A percentile compares a stretch with the other conserved stretches of the same genome.
phyloP scores from a whole-genome alignment of 768 basidiomycete genomes.

The Calocera cornea region DNA sequence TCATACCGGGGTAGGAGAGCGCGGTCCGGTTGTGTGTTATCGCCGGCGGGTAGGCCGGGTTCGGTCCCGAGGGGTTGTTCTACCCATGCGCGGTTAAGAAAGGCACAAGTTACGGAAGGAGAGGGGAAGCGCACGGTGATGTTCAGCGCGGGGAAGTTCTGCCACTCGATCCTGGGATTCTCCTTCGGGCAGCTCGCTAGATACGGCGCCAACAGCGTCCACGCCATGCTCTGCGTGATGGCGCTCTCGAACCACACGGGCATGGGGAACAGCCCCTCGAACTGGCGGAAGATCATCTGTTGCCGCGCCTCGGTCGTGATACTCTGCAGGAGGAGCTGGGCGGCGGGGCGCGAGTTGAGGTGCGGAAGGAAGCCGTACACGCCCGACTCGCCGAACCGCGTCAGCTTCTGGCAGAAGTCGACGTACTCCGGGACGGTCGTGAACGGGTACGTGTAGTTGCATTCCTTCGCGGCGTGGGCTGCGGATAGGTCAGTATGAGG shows the following conservation, averaged over 20 bases:
- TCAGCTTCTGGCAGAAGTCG: constrained; percentile 45
- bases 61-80: not conserved
- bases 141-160: constrained; percentile 43
- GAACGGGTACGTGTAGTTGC: constrained; percentile 45
- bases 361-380: constrained; percentile 53
- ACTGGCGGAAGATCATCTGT: constrained; percentile 52
- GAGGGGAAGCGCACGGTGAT: constrained; percentile 27
- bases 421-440: constrained; percentile 43
- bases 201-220: constrained; percentile 46
- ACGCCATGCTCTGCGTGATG: constrained; percentile 48
- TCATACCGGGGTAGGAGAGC: constrained; percentile 33
- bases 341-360: constrained; percentile 42
- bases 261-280: constrained; percentile 49
- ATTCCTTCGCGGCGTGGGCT: constrained; percentile 38
- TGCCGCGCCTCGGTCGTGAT: constrained; percentile 52
- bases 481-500: constrained; percentile 4
- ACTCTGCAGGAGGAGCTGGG: constrained; percentile 39
- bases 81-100: constrained; percentile 4
- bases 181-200: constrained; percentile 38
- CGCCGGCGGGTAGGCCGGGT: constrained; percentile 24
- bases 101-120: not conserved
- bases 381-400: constrained; percentile 44
- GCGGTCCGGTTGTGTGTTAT: constrained; percentile 43
- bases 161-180: constrained; percentile 38
- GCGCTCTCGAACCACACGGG: constrained; percentile 41